Conservation (phyloP, 257 asterid species). For the Solanum ossicruentum region DNA sequence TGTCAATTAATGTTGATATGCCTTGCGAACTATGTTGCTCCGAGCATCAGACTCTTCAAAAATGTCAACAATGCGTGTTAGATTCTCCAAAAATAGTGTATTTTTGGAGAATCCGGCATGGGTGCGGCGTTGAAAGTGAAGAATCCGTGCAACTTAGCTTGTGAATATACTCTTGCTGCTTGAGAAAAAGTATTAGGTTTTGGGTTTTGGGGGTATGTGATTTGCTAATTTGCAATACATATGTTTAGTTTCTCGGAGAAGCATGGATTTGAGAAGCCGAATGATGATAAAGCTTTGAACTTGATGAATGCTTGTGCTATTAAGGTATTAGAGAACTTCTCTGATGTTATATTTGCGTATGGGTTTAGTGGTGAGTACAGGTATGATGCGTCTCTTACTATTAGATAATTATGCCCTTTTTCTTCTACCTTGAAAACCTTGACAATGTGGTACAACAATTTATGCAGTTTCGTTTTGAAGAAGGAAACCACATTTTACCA, state of each 20-base stretch:
- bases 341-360: conserved; percentile 58
- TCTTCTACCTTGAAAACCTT: background rate
- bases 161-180: background rate
- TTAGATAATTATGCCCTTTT: background rate
- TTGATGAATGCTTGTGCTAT: conserved; percentile 74
- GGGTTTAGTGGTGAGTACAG: conserved; percentile 71
- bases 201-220: background rate
- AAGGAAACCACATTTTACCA: conserved; percentile 65
- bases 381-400: conserved; percentile 10
- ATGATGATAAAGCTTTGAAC: conserved; percentile 40
- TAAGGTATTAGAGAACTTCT: conserved; percentile 57
- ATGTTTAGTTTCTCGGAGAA: conserved; percentile 50
- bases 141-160: too few relatives aligned
- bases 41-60: too few relatives aligned
- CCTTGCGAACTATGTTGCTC: background rate
- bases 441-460: background rate
- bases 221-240: background rate
- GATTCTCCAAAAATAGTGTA: too few relatives aligned
- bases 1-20: background rate
- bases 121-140: too few relatives aligned
- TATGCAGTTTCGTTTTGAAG: conserved; percentile 58
- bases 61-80: too few relatives aligned
- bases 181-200: background rate
- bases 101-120: too few relatives aligned
- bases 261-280: conserved; percentile 64